Conservation (phyloP, 345 rosid species). For the Alliaria petiolata region DNA sequence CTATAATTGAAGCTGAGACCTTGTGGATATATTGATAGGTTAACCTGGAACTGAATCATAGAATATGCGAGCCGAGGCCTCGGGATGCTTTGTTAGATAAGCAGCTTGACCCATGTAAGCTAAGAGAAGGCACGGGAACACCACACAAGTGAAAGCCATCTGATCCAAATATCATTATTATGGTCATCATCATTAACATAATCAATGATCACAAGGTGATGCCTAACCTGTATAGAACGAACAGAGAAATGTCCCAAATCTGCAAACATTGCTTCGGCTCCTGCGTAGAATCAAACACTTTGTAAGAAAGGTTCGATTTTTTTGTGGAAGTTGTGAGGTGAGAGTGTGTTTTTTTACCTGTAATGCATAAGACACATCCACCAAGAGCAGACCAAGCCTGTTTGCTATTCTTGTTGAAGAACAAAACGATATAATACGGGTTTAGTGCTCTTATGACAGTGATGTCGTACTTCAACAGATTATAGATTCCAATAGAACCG, state of each 20-base stretch:
- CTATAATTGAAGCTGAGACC: background rate
- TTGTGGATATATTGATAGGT: background rate
- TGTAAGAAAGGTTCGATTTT: background rate
- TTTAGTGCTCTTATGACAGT: slow-evolving; percentile 76
- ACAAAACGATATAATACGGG: slow-evolving; percentile 71
- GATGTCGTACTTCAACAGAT: slow-evolving; percentile 56
- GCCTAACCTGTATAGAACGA: slow-evolving; percentile 68
- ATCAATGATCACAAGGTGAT: background rate
- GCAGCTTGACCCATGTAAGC: slow-evolving; percentile 99
- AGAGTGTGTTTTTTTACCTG: slow-evolving; percentile 45
- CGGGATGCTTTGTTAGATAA: slow-evolving; percentile 63
- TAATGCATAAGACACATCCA: slow-evolving; percentile 91
- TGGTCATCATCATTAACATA: background rate
- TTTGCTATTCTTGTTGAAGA: slow-evolving; percentile 74
- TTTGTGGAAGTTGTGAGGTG: slow-evolving; percentile 1
- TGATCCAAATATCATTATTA: slow-evolving; percentile 22
- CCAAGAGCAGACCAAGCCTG: slow-evolving; percentile 94
- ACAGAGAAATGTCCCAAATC: slow-evolving; percentile 98
- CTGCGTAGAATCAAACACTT: slow-evolving; percentile 37
- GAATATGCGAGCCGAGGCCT: slow-evolving; percentile 60
- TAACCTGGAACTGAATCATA: slow-evolving; percentile 91
- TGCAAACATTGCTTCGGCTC: slow-evolving; percentile 99
- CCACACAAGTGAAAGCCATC: slow-evolving; percentile 81
- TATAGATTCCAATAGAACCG: slow-evolving; percentile 80
- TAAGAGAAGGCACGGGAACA: slow-evolving; percentile 92